Conservation (phyloP, 176 grass and related monocot species). For the Bothriochloa decipiens region DNA sequence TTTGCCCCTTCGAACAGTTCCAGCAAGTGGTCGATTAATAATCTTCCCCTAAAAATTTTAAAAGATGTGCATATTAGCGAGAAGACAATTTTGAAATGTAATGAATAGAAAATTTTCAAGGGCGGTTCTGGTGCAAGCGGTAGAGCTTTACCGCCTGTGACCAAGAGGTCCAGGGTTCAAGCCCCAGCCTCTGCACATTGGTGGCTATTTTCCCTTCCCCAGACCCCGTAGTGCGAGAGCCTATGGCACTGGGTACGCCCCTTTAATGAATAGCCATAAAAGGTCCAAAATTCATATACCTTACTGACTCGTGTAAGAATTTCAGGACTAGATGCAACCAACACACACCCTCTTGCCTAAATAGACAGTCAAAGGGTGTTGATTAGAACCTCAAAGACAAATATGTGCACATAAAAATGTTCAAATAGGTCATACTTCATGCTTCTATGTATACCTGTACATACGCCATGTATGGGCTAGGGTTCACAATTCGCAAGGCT, state of each 20-base stretch:
- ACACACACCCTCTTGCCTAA: slow-evolving; percentile 86
- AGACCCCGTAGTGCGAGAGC: too few species aligned
- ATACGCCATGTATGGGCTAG: slow-evolving; percentile 83
- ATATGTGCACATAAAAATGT: background rate
- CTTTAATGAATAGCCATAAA: slow-evolving; percentile 14
- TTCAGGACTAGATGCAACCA: slow-evolving; percentile 87
- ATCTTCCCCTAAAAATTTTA: slow-evolving; percentile 58
- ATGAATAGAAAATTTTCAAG: too few species aligned
- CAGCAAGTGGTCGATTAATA: slow-evolving; percentile 88
- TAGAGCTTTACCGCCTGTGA: too few species aligned
- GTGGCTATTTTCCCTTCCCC: too few species aligned
- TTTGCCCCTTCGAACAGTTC: slow-evolving; percentile 74
- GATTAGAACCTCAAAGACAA: background rate
- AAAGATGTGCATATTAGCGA: slow-evolving; percentile 4
- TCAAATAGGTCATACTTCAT: background rate
- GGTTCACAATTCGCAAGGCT: slow-evolving; percentile 80
- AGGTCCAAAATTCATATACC: slow-evolving; percentile 42
- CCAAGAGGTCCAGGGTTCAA: too few species aligned
- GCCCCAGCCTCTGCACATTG: too few species aligned
- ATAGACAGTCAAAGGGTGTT: slow-evolving; percentile 18
- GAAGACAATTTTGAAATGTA: slow-evolving; percentile 29
- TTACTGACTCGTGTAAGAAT: slow-evolving; percentile 84
- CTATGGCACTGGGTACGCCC: too few species aligned
- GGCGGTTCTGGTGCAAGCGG: too few species aligned
- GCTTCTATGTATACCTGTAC: slow-evolving; percentile 59